Evolutionary conservation across 257 asterid genomes (phyloP), one percentile per base, ranked within the genome.

Genomic region (Nicotiana tomentosiformis): DNA sequence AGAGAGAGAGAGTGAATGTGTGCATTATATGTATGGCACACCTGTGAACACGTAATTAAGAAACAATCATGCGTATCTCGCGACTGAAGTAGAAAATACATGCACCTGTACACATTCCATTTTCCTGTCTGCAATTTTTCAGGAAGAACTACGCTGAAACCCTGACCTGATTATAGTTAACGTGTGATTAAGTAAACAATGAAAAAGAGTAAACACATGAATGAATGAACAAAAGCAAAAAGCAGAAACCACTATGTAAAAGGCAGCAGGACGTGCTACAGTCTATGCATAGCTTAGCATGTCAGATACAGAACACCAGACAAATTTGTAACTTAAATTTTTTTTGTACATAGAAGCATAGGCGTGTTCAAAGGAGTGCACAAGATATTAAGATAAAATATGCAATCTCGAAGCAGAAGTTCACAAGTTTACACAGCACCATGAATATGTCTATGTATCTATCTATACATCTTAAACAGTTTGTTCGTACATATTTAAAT

Each of bases 91-190:
- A n/a, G 82, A 76, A 81, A 83, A 76, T 20, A 56, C 80, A 37
- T 78, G 70, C 10, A 96, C 99, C 99, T 96, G 90, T 96, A 92
- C 14, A 96, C 99, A 86, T 94, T 89, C 99, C 99, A 96, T 88
- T 96, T 94, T 68, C 98, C 99, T 2, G 95, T 90, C 68, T 92
- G 92, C 89, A 96, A 82, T 89, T 92, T 96, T 91, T 96, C 99
- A 5, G 99, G 99, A 84, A 96, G 98, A 82, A 91, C 95, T 72
- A 88, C 95, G 56, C 99, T 92, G 85, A 90, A 96, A 39, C 93
- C 69, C 83, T 96, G 90, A 83, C 90, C 99, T 96, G 93, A 83
- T 80, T 81, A 87, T 83, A 66, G 78, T 80, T 65, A 77, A 33
- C 32, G 84, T 66, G 81, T 81, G 74, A 72, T 39, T 43, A 66